These are phyloP conservation scores for Intubia oerlemansii DNA, from an alignment of 2,329 filamentous ascomycete genomes.

Conservation along the genomic window DNA sequence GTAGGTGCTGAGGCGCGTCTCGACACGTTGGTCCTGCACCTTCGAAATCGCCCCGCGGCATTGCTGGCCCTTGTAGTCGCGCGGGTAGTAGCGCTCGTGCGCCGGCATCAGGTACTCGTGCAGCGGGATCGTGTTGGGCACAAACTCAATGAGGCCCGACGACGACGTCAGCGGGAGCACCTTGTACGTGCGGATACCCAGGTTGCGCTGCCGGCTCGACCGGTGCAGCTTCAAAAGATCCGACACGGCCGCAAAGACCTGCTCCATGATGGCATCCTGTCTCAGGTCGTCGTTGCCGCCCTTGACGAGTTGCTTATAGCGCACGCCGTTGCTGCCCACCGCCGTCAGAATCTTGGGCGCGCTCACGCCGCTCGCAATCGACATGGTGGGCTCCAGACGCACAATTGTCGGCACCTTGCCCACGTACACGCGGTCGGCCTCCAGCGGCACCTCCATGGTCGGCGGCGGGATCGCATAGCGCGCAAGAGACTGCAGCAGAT, in stretches of 20 bases:
- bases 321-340: slow-evolving; percentile 52
- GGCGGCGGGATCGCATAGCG: slow-evolving; percentile 62
- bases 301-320: slow-evolving; percentile 84
- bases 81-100: slow-evolving; percentile 69
- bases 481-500: slow-evolving; percentile 39
- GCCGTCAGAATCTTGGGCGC: slow-evolving; percentile 85
- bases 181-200: slow-evolving; percentile 92
- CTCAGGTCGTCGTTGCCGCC: slow-evolving; percentile 88
- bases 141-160: slow-evolving; percentile 91
- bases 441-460: slow-evolving; percentile 67
- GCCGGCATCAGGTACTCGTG: slow-evolving; percentile 85
- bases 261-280: slow-evolving; percentile 97
- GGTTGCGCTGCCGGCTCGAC: slow-evolving; percentile 64
- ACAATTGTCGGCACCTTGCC: slow-evolving; percentile 46
- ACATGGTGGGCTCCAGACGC: slow-evolving; percentile 53
- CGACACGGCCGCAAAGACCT: slow-evolving; percentile 93
- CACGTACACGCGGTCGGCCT: slow-evolving; percentile 52
- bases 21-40: slow-evolving; percentile 47
- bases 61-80: slow-evolving; percentile 52
- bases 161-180: slow-evolving; percentile 71
- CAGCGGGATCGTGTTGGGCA: slow-evolving; percentile 76
- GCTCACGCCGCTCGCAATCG: slow-evolving; percentile 75
- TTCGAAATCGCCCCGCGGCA: slow-evolving; percentile 64
- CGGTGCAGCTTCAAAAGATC: slow-evolving; percentile 72
- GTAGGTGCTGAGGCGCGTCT: slow-evolving; percentile 53